These are phyloP conservation scores for Astrothelium macrocarpum DNA, from an alignment of 495 filamentous ascomycete species.

Conservation along the genomic window DNA sequence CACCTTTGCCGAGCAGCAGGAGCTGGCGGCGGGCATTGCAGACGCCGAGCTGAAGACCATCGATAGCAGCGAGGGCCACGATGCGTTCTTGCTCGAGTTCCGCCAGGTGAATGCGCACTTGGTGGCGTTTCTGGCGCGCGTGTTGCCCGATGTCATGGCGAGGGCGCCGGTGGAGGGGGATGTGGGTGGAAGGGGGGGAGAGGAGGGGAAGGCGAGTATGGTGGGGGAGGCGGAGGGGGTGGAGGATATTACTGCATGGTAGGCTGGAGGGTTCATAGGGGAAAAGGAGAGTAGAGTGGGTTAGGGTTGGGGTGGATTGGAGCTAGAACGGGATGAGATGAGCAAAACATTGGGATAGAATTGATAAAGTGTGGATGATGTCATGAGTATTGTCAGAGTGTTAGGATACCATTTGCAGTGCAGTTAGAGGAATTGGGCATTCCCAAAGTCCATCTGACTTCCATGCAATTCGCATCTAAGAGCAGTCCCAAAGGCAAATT, in stretches of 20 bases:
- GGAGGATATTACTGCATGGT: conserved; percentile 96
- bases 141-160: conserved; percentile 78
- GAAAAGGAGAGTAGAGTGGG: neutral
- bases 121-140: conserved; percentile 70
- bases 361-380: too few species aligned
- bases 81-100: conserved; percentile 93
- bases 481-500: too few species aligned
- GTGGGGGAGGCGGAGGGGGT: conserved; percentile 58
- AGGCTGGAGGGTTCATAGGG: conserved; percentile 6
- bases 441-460: too few species aligned
- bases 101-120: conserved; percentile 91
- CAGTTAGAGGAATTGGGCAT: too few species aligned
- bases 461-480: too few species aligned
- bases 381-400: too few species aligned
- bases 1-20: conserved; percentile 90
- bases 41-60: conserved; percentile 71
- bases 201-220: conserved; percentile 32
- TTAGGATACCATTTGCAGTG: too few species aligned
- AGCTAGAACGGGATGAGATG: neutral
- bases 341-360: too few species aligned
- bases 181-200: conserved; percentile 30
- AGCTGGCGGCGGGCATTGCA: conserved; percentile 74
- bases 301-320: neutral
- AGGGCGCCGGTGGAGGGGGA: conserved; percentile 36
- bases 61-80: conserved; percentile 88